These are phyloP conservation scores for Ustilago hordei DNA, from an alignment of 1,284 basidiomycete species.

Conservation along the genomic window DNA sequence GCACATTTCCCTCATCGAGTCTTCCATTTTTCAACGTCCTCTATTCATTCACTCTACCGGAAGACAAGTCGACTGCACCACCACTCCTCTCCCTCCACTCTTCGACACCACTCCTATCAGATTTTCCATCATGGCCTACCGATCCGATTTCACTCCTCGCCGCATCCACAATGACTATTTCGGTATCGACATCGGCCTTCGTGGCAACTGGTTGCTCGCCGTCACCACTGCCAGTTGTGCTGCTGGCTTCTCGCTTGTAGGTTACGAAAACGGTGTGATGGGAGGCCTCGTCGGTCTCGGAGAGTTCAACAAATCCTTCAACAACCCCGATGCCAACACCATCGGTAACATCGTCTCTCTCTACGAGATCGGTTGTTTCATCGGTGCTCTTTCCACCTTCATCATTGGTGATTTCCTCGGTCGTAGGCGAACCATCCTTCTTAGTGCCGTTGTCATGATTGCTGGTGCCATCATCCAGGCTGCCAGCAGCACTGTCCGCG, in stretches of 20 bases:
- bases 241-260: slow-evolving; percentile 35
- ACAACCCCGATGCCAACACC: slow-evolving; percentile 44
- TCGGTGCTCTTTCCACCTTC: slow-evolving; percentile 46
- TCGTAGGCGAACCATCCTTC: slow-evolving; percentile 46
- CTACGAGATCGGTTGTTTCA: slow-evolving; percentile 51
- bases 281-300: slow-evolving; percentile 27
- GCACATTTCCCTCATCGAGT: slow-evolving; percentile 1
- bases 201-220: slow-evolving; percentile 35
- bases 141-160: slow-evolving; percentile 24
- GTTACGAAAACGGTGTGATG: slow-evolving; percentile 50
- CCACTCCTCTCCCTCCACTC: neutral
- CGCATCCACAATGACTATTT: slow-evolving; percentile 38
- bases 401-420: slow-evolving; percentile 46
- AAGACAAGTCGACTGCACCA: neutral
- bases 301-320: slow-evolving; percentile 46
- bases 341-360: slow-evolving; percentile 56
- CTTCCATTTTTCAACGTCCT: neutral
- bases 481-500: slow-evolving; percentile 74
- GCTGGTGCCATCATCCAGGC: slow-evolving; percentile 77
- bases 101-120: neutral
- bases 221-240: slow-evolving; percentile 48
- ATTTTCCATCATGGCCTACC: slow-evolving; percentile 16
- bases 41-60: neutral
- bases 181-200: slow-evolving; percentile 44
- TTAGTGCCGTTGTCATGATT: slow-evolving; percentile 73